Evolutionary conservation across 2,329 filamentous ascomycete genomes (phyloP).

Genomic region (Cytospora leucostoma): DNA sequence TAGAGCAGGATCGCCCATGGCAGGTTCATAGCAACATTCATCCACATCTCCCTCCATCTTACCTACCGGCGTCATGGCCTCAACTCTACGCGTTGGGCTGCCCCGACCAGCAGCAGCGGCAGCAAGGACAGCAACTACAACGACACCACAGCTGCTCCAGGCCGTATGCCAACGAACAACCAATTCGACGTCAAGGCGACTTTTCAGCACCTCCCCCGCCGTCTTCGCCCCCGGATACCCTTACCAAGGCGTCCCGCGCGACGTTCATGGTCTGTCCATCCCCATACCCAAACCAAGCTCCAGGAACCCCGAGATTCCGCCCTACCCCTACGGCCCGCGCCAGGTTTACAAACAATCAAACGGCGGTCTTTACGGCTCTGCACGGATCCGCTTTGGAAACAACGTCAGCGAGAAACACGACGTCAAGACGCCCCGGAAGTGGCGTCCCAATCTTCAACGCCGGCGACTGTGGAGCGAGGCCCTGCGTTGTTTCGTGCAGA

Average conservation of each 20-base stretch:
- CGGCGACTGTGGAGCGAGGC: constrained; percentile 68
- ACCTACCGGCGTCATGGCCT: constrained; percentile 15
- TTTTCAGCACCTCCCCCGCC: constrained; percentile 42
- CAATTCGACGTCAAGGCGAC: constrained; percentile 3
- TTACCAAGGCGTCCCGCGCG: constrained; percentile 23
- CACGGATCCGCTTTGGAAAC: constrained; percentile 78
- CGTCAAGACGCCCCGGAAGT: constrained; percentile 70
- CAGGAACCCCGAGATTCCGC: constrained; percentile 48
- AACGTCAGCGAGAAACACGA: constrained; percentile 68
- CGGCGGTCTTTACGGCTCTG: constrained; percentile 68
- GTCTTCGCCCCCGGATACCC: constrained; percentile 32
- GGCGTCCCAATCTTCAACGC: constrained; percentile 73
- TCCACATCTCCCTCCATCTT: background rate
- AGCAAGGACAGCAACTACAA: background rate
- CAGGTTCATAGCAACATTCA: background rate
- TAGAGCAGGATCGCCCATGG: background rate
- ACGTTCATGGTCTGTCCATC: constrained; percentile 28
- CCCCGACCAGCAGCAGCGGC: constrained; percentile 17
- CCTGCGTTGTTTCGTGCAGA: constrained; percentile 63
- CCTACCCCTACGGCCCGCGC: constrained; percentile 73
- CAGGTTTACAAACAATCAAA: constrained; percentile 79
- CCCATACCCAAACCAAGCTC: constrained; percentile 51
- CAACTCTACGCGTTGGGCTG: constrained; percentile 20
- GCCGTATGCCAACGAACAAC: constrained; percentile 1
- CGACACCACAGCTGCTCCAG: background rate